phyloP scores from a whole-genome alignment of 1,284 basidiomycete genomes.

The Neolentinus lepideus region DNA sequence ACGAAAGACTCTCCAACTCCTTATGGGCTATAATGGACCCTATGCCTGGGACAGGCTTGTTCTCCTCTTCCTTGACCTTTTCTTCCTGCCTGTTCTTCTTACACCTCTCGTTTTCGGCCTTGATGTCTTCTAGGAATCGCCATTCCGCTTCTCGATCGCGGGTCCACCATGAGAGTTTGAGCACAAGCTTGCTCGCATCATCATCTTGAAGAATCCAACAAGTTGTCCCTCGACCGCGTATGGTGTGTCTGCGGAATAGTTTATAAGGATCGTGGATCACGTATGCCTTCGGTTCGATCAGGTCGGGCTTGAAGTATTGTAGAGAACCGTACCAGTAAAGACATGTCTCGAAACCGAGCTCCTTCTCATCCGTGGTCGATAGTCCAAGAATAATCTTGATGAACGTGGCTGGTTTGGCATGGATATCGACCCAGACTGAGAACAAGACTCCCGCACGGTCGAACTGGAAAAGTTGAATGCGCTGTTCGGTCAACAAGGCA shows the following conservation, averaged over 20 bases:
- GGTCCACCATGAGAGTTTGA: not conserved
- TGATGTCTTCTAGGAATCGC: not conserved
- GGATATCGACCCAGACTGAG: not conserved
- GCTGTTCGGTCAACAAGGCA: not conserved
- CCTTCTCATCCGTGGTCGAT: not conserved
- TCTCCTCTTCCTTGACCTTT: not conserved
- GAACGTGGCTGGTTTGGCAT: not conserved
- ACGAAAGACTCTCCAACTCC: no score
- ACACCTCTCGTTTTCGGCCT: not conserved
- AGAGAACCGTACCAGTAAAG: not conserved
- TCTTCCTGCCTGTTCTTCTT: not conserved
- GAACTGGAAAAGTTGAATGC: not conserved
- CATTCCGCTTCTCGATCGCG: not conserved
- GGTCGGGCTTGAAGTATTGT: not conserved
- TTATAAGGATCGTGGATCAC: not conserved
- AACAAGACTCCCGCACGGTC: not conserved
- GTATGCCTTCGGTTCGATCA: not conserved
- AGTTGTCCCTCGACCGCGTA: not conserved
- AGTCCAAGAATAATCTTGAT: not conserved
- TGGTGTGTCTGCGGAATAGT: not conserved
- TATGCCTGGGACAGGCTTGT: not conserved
- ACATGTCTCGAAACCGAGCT: not conserved
- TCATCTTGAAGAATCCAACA: not conserved
- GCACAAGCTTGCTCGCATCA: not conserved
- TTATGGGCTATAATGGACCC: not conserved